phyloP scores from a whole-genome alignment of 805 yeast species.

The Yarrowia porcina region DNA sequence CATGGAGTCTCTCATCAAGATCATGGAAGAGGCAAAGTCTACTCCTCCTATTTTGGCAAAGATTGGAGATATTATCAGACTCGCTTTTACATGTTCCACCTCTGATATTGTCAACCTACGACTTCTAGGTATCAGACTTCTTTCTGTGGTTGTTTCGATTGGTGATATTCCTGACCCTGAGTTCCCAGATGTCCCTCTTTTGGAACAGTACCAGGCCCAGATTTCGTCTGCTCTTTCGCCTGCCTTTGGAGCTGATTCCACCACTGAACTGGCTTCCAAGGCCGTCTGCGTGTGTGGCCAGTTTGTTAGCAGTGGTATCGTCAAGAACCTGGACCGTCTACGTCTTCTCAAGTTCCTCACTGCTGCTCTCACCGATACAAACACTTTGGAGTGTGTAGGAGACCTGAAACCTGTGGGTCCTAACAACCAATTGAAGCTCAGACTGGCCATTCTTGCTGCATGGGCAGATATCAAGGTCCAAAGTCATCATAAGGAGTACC shows the following conservation, averaged over 20 bases:
- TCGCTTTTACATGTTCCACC: slow-evolving; percentile 79
- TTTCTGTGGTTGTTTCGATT: slow-evolving; percentile 58
- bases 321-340: slow-evolving; percentile 46
- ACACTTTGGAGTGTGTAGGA: slow-evolving; percentile 47
- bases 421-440: slow-evolving; percentile 40
- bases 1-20: slow-evolving; percentile 30
- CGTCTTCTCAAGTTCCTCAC: slow-evolving; percentile 64
- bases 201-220: slow-evolving; percentile 94
- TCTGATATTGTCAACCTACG: slow-evolving; percentile 61
- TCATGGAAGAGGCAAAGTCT: slow-evolving; percentile 35
- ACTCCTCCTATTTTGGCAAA: slow-evolving; percentile 32
- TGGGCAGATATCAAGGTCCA: slow-evolving; percentile 44
- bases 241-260: slow-evolving; percentile 71
- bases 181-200: slow-evolving; percentile 62
- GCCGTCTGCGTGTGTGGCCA: slow-evolving; percentile 78
- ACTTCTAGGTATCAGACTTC: slow-evolving; percentile 59
- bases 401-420: slow-evolving; percentile 38
- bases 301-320: slow-evolving; percentile 61
- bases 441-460: slow-evolving; percentile 41
- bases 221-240: slow-evolving; percentile 87
- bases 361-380: slow-evolving; percentile 45
- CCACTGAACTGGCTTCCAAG: slow-evolving; percentile 66
- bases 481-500: slow-evolving; percentile 33
- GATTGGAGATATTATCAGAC: slow-evolving; percentile 60
- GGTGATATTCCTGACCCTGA: slow-evolving; percentile 67